phyloP scores from a whole-genome alignment of 345 rosid genomes.

The Camelina laxa region DNA sequence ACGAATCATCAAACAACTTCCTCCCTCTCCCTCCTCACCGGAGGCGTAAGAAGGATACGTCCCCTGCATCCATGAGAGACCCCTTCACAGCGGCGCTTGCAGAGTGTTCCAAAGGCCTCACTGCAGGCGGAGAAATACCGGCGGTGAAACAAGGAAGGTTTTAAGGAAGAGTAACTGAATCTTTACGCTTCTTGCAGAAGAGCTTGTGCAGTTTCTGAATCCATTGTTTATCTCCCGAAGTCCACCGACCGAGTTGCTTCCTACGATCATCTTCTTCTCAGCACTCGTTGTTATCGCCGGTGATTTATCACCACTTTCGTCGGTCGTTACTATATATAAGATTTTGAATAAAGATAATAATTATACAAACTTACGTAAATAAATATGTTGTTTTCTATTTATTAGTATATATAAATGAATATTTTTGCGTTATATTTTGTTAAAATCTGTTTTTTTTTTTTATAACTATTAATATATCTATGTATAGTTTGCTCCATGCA shows the following conservation, averaged over 20 bases:
- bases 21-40: conserved; percentile 15
- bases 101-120: conserved; percentile 60
- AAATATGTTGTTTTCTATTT: neutral
- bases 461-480: neutral
- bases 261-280: conserved; percentile 23
- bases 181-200: conserved; percentile 66
- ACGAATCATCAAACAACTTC: conserved; percentile 2
- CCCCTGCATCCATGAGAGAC: conserved; percentile 39
- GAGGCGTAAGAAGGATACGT: neutral
- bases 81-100: conserved; percentile 74
- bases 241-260: conserved; percentile 10
- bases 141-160: conserved; percentile 18
- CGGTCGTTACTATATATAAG: neutral
- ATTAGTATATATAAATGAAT: neutral
- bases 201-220: conserved; percentile 62
- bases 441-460: neutral
- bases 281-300: conserved; percentile 10
- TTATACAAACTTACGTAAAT: neutral
- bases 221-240: conserved; percentile 59
- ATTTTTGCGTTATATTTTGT: neutral
- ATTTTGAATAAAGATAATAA: neutral
- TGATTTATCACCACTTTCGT: neutral
- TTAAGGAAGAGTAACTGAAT: conserved; percentile 45
- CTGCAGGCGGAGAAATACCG: conserved; percentile 1
- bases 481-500: neutral